These are phyloP conservation scores for Chytriomyces hyalinus DNA, from an alignment of 192 early-diverging fungal genomes.

Conservation along the genomic window DNA sequence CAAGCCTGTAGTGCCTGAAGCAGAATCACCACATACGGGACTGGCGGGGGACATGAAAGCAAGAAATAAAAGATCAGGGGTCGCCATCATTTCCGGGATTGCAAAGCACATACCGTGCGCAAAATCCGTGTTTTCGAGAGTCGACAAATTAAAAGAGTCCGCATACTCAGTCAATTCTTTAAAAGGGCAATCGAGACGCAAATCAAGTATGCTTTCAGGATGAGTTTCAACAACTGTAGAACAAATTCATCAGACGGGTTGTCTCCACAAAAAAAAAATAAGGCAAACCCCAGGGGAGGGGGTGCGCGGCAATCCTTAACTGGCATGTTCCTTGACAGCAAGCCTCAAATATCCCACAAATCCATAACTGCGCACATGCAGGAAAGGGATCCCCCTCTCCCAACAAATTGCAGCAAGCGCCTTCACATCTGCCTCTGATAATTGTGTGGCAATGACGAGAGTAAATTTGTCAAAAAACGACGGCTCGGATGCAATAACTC, in stretches of 20 bases:
- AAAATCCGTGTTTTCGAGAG: conserved; percentile 69
- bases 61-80: not conserved
- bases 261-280: conserved; percentile 10
- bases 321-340: conserved; percentile 74
- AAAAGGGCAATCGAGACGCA: conserved; percentile 86
- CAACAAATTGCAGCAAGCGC: conserved; percentile 70
- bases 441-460: conserved; percentile 75
- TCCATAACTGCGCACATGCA: conserved; percentile 74
- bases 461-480: conserved; percentile 71
- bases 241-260: conserved; percentile 3
- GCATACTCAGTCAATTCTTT: conserved; percentile 66
- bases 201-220: conserved; percentile 73
- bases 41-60: conserved; percentile 10
- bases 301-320: conserved; percentile 51
- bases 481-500: conserved; percentile 28
- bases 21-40: conserved; percentile 86
- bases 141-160: conserved; percentile 69
- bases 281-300: conserved; percentile 1
- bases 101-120: conserved; percentile 56
- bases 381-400: conserved; percentile 66
- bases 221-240: conserved; percentile 87
- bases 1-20: conserved; percentile 76
- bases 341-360: conserved; percentile 79
- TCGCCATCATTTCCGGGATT: not conserved
- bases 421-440: conserved; percentile 61